Base-by-base conservation (phyloP, 1,284 basidiomycete genomes). In the Albatrellus sp. region DNA sequence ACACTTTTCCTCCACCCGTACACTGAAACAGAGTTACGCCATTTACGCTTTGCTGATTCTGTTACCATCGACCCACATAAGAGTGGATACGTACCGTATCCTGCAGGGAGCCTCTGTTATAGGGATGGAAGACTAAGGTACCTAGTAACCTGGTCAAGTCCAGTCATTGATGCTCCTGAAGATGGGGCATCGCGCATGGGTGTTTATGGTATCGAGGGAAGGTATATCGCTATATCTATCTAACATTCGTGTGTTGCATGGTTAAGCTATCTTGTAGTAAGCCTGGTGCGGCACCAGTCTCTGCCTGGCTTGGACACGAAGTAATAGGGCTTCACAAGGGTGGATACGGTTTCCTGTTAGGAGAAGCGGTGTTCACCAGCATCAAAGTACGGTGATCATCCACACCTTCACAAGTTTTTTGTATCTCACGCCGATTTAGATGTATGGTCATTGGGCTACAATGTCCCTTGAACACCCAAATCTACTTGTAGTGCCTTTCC, bases 1-100 rank as follows among this genome's bases (percentile, higher is more conserved):
- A 14, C 44, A 4, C 37, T 53, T 17, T 48, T 53, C 30, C 20
- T 53, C 11, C 40, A 46, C 33, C 24, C 45, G 10, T 48, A 52
- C 32, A 52, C 52, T 4, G 32, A 50, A 31, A 43, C 36, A 20
- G 54, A 57, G 42, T 42, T 58, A 14, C 44, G 41, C 12, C 47
- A 53, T 20, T 52, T 68, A 10, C 40, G 46, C 13, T 37, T 54
- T 12, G 54, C 57, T 9, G 68, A 72, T 43, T 64, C 65, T 1
- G 59, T 71, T 33, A 71, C 68, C 0, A 57, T 70, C 41, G 69
- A 72, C 49, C 69, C 68, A 4, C 69, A 72, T 49, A 71, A 71
- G 55, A 57, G 57, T 32, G 69, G 69, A 9, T 70, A 69, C 48
- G 54, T 65, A 13, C 68, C 60, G 0, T 70, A 69, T 49, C 68